phyloP scores from a whole-genome alignment of 352 stramenopile genomes.

The Pythium oligandrum region DNA sequence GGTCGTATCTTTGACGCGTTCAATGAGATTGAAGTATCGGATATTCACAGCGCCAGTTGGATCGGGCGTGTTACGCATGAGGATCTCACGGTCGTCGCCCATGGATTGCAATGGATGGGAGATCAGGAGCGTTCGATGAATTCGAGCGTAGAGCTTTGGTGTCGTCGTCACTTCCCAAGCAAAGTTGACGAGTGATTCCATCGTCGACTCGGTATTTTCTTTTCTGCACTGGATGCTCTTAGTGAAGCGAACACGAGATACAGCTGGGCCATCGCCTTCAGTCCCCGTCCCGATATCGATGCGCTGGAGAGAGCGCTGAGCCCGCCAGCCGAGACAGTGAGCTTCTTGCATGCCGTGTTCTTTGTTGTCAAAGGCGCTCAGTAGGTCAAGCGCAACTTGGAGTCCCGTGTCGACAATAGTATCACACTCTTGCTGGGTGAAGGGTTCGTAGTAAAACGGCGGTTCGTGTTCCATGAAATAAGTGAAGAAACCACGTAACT shows the following conservation, averaged over 20 bases:
- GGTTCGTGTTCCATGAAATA: slow-evolving; percentile 10
- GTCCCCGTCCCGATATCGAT: not conserved
- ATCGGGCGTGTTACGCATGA: slow-evolving; percentile 13
- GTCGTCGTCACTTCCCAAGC: slow-evolving; percentile 9
- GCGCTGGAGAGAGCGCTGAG: slow-evolving; percentile 10
- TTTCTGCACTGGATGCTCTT: slow-evolving; percentile 2
- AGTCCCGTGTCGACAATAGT: slow-evolving; percentile 1
- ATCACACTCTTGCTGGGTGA: slow-evolving; percentile 10
- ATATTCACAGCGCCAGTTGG: slow-evolving; percentile 5
- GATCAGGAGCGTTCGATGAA: slow-evolving; percentile 14
- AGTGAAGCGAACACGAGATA: slow-evolving; percentile 17
- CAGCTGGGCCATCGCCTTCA: not conserved
- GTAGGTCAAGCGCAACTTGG: slow-evolving; percentile 2
- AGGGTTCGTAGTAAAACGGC: slow-evolving; percentile 21
- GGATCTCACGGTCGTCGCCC: slow-evolving; percentile 3
- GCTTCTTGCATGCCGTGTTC: slow-evolving; percentile 12
- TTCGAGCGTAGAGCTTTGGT: slow-evolving; percentile 8
- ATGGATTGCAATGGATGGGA: slow-evolving; percentile 13
- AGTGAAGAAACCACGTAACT: slow-evolving; percentile 14
- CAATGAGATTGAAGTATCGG: slow-evolving; percentile 11
- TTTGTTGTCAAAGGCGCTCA: slow-evolving; percentile 7
- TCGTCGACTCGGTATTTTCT: not conserved
- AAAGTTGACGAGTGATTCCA: slow-evolving; percentile 2
- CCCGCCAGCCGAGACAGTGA: slow-evolving; percentile 14
- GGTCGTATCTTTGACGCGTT: slow-evolving; percentile 9